Conservation (phyloP, 805 yeast species). For the Metschnikowia sp. region DNA sequence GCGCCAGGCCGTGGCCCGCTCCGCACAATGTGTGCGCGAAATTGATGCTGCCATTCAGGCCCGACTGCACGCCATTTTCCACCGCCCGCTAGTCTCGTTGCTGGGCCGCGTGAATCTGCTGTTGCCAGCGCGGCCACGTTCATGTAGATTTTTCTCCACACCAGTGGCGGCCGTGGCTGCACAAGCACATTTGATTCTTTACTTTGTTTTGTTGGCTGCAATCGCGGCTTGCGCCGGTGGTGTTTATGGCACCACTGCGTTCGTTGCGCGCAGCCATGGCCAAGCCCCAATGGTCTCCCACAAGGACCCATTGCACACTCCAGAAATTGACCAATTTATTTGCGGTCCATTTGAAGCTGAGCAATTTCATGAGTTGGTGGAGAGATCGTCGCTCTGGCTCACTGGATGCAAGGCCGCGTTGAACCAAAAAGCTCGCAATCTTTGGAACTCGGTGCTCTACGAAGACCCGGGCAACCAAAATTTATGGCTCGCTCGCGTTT, state of each 20-base stretch:
- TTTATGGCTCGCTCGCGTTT: not conserved
- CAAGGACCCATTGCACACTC: too few species aligned
- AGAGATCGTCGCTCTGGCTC: not conserved
- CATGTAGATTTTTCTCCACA: not conserved
- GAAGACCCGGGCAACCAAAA: not conserved
- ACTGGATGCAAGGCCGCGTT: not conserved
- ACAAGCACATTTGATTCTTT: constrained; percentile 6
- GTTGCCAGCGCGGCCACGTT: not conserved
- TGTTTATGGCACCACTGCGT: not conserved
- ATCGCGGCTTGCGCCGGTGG: constrained; percentile 1
- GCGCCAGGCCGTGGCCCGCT: constrained; percentile 1
- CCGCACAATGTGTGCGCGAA: not conserved
- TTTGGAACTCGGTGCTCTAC: not conserved
- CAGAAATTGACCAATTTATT: too few species aligned
- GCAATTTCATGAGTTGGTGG: not conserved
- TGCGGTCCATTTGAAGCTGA: too few species aligned
- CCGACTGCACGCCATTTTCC: constrained; percentile 2
- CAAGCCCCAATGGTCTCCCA: too few species aligned
- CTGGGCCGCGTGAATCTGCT: not conserved
- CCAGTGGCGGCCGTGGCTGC: not conserved
- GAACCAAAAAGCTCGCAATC: not conserved
- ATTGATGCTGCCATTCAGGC: not conserved
- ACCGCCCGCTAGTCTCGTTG: constrained; percentile 1
- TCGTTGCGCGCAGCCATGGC: not conserved
- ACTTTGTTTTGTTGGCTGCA: constrained; percentile 3